phyloP scores from a whole-genome alignment of 139 green algal genomes.

The Coccomyxa sp. region DNA sequence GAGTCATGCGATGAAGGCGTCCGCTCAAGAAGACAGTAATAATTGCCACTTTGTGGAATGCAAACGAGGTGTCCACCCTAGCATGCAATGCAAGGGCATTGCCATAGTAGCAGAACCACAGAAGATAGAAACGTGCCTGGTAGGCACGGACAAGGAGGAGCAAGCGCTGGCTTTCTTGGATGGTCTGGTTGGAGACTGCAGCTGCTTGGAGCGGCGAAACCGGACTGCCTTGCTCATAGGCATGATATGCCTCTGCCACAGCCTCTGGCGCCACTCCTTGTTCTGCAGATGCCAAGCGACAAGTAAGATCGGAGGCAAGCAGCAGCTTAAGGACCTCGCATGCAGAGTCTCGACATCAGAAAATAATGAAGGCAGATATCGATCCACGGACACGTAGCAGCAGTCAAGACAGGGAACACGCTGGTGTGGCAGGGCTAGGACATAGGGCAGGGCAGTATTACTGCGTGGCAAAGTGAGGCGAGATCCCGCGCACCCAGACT shows the following conservation, averaged over 20 bases:
- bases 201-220: conserved; percentile 60
- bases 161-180: conserved; percentile 91
- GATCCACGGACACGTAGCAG: neutral
- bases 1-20: too few relatives aligned
- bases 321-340: neutral
- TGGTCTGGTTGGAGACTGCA: conserved; percentile 83
- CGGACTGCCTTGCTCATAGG: conserved; percentile 63
- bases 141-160: conserved; percentile 90
- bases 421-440: too few relatives aligned
- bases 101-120: neutral
- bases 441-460: too few relatives aligned
- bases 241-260: conserved; percentile 82
- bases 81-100: too few relatives aligned
- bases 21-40: too few relatives aligned
- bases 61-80: too few relatives aligned
- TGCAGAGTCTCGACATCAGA: neutral
- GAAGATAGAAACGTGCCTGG: conserved; percentile 58
- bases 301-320: neutral
- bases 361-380: neutral
- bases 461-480: too few relatives aligned
- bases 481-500: conserved; percentile 51
- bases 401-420: too few relatives aligned
- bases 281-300: conserved; percentile 40
- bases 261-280: conserved; percentile 71
- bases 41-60: too few relatives aligned